A percentile compares a stretch with the other conserved stretches of the same genome.
Evolutionary conservation across 805 yeast genomes (phyloP).

Genomic region (Kazachstania africana): DNA sequence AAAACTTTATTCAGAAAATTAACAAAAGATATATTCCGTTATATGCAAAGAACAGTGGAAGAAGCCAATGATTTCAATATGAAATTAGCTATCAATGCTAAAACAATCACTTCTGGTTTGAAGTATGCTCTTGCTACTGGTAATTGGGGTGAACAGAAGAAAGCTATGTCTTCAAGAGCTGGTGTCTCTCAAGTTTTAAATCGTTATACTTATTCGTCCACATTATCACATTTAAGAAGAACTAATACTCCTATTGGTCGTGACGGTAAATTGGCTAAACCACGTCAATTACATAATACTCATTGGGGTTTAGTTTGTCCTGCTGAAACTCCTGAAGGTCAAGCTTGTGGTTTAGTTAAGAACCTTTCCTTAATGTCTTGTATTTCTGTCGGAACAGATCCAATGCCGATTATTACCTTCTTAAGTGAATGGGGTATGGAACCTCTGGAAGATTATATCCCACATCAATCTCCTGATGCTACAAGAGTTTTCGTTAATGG

Average conservation of each 20-base stretch:
- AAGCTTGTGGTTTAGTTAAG: slow-evolving; percentile 98
- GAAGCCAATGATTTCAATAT: slow-evolving; percentile 94
- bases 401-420: slow-evolving; percentile 85
- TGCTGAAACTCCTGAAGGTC: slow-evolving; percentile 99
- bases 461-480: slow-evolving; percentile 81
- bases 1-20: slow-evolving; percentile 87
- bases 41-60: slow-evolving; percentile 98
- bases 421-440: slow-evolving; percentile 99
- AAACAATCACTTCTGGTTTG: slow-evolving; percentile 93
- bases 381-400: slow-evolving; percentile 95
- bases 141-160: slow-evolving; percentile 99
- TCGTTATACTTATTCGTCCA: slow-evolving; percentile 97
- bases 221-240: slow-evolving; percentile 95
- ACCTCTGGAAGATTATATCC: slow-evolving; percentile 90
- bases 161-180: slow-evolving; percentile 96
- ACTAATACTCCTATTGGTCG: slow-evolving; percentile 98
- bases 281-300: slow-evolving; percentile 97
- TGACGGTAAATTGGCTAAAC: slow-evolving; percentile 97
- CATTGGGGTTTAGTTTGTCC: slow-evolving; percentile 99
- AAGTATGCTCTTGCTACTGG: slow-evolving; percentile 98
- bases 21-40: slow-evolving; percentile 92
- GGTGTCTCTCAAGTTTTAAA: slow-evolving; percentile 98
- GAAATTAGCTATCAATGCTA: slow-evolving; percentile 92
- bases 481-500: slow-evolving; percentile 95
- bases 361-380: slow-evolving; percentile 93